These are phyloP conservation scores for Pleurotus giganteus DNA, from an alignment of 768 basidiomycete species.

Conservation along the genomic window DNA sequence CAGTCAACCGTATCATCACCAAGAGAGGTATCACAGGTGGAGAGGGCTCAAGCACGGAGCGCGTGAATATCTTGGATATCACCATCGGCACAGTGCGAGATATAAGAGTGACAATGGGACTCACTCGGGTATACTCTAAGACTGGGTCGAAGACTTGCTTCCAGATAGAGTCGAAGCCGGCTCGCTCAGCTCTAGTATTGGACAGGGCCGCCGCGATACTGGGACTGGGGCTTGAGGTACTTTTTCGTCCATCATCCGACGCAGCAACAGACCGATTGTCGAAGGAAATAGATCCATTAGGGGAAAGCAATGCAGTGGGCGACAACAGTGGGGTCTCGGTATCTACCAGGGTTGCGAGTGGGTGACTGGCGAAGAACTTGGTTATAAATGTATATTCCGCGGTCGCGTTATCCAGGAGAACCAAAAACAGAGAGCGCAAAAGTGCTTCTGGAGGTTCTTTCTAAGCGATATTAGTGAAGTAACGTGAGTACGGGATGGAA, in stretches of 20 bases:
- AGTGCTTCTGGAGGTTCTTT: constrained; percentile 83
- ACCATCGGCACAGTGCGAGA: constrained; percentile 7
- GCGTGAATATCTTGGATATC: constrained; percentile 58
- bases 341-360: constrained; percentile 30
- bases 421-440: constrained; percentile 80
- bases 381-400: constrained; percentile 89
- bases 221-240: constrained; percentile 21
- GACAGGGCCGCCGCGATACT: constrained; percentile 29
- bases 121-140: constrained; percentile 78
- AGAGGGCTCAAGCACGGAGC: constrained; percentile 64
- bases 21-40: constrained; percentile 78
- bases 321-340: constrained; percentile 32
- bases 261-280: constrained; percentile 41
- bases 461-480: constrained; percentile 35
- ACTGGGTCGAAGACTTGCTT: constrained; percentile 93
- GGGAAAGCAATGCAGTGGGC: constrained; percentile 39
- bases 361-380: constrained; percentile 65
- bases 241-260: constrained; percentile 45
- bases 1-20: constrained; percentile 89
- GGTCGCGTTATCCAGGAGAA: constrained; percentile 93
- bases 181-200: constrained; percentile 57
- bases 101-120: constrained; percentile 15
- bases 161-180: constrained; percentile 69
- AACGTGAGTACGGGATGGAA: constrained; percentile 9
- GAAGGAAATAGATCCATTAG: constrained; percentile 36